Evolutionary conservation across 805 yeast species (phyloP).

Genomic region (Wickerhamiella occidentalis): DNA sequence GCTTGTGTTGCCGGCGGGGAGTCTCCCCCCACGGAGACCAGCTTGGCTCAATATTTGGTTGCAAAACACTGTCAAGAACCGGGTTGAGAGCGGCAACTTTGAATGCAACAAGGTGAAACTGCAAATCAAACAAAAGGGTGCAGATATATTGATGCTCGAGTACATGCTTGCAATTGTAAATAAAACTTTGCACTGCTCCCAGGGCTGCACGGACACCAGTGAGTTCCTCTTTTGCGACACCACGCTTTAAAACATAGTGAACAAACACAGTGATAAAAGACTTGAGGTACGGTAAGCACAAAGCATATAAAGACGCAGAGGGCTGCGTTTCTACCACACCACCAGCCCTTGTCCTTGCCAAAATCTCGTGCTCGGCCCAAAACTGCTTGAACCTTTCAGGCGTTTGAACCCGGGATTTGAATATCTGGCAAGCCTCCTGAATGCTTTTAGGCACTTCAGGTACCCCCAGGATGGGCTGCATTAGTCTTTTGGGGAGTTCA

Average conservation of each 20-base stretch:
- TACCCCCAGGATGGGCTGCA: slow-evolving; percentile 19
- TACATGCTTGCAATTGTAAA: slow-evolving; percentile 62
- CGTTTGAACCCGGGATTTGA: slow-evolving; percentile 48
- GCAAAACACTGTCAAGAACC: slow-evolving; percentile 16
- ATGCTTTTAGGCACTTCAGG: slow-evolving; percentile 56
- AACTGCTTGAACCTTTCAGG: slow-evolving; percentile 59
- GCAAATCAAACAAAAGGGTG: slow-evolving; percentile 62
- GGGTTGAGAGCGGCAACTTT: slow-evolving; percentile 24
- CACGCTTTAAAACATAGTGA: slow-evolving; percentile 45
- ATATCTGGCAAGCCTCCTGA: slow-evolving; percentile 62
- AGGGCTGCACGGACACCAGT: slow-evolving; percentile 17
- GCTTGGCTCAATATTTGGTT: background rate
- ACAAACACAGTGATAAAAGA: slow-evolving; percentile 54
- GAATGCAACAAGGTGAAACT: slow-evolving; percentile 35
- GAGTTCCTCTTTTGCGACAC: slow-evolving; percentile 16
- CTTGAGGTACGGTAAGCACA: slow-evolving; percentile 42
- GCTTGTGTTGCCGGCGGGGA: background rate
- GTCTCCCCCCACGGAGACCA: background rate
- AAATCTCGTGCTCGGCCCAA: slow-evolving; percentile 50
- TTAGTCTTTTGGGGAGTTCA: slow-evolving; percentile 40
- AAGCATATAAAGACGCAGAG: slow-evolving; percentile 36
- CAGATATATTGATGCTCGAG: slow-evolving; percentile 66
- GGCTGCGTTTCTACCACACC: background rate
- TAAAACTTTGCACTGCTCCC: slow-evolving; percentile 28
- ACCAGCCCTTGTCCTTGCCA: background rate